Base-by-base conservation (phyloP, 2,329 filamentous ascomycete species). In the Aphanocladium album region DNA sequence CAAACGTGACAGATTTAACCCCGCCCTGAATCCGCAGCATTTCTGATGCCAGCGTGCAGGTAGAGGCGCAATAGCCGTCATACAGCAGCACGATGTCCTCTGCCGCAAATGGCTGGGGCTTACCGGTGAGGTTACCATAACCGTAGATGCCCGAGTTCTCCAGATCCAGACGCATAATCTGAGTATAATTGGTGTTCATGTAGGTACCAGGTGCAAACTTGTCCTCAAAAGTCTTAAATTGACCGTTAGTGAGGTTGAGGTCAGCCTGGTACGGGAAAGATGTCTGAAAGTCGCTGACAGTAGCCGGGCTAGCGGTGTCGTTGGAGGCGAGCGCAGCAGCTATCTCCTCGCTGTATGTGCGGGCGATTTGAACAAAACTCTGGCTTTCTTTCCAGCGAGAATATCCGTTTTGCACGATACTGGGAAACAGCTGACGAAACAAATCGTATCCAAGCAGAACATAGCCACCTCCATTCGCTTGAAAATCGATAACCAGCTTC, bases 381-480 rank as follows among this genome's bases (percentile, higher is more conserved):
- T 71, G 66, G 58, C 67, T 73, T 27, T 72, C 69, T 49, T 74
- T 73, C 75, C 75, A 77, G 47, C 73, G 73, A 17, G 73, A 74
- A 67, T 64, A 76, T 64, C 64, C 80, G 52, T 64, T 70, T 62
- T 65, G 74, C 63, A 63, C 75, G 55, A 82, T 77, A 3, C 57
- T n/a, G 3, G 69, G 68, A 61, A 83, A 82, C 0, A 86, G 74
- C 68, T 81, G 73, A 57, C 82, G 81, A 73, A 87, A 87, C 27
- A 88, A 76, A 67, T 87, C 84, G 64, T 84, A 85, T 17, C 82
- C 85, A n/a, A 82, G 77, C 8, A 85, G 68, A 49, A 87, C 81
- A 16, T 77, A 79, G 25, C 85, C 85, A 46, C 85, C 85, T 2
- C 79, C 80, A 64, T 88, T 88, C 51, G 77, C 77, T 3, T 77